A percentile compares a stretch with the other conserved stretches of the same genome.
Conservation (phyloP, 805 yeast genomes). For the Ogataea siamensis region DNA sequence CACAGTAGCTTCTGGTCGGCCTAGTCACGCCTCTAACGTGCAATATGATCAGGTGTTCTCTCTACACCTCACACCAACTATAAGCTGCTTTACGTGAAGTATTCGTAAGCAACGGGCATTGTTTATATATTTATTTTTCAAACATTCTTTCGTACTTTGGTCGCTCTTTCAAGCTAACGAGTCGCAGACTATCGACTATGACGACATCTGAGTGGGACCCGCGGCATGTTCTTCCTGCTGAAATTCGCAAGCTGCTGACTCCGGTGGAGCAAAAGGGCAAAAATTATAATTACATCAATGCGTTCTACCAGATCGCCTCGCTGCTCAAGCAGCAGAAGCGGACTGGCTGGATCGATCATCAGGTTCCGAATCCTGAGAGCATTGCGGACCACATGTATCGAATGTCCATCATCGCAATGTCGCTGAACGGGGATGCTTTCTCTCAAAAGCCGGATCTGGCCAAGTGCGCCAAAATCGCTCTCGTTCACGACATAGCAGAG, state of each 20-base stretch:
- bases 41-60: too few species aligned
- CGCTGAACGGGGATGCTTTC: constrained; percentile 42
- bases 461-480: constrained; percentile 79
- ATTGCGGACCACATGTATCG: constrained; percentile 97
- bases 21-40: too few species aligned
- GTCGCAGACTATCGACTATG: constrained; percentile 7
- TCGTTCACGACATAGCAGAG: constrained; percentile 94
- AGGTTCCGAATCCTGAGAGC: constrained; percentile 56
- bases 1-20: too few species aligned
- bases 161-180: background rate
- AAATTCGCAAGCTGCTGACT: constrained; percentile 33
- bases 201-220: constrained; percentile 43
- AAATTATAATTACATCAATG: constrained; percentile 32
- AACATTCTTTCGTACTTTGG: background rate
- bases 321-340: constrained; percentile 75
- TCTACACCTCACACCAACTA: background rate
- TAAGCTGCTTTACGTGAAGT: background rate
- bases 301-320: constrained; percentile 57
- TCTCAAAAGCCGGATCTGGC: constrained; percentile 44
- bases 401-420: constrained; percentile 79
- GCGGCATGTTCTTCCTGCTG: constrained; percentile 40
- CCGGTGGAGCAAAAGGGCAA: constrained; percentile 11
- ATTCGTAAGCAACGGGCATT: background rate
- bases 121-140: constrained; percentile 1
- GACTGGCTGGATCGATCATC: constrained; percentile 91